Base-by-base conservation (phyloP, 257 asterid species). In the Solanum chiquidenum region DNA sequence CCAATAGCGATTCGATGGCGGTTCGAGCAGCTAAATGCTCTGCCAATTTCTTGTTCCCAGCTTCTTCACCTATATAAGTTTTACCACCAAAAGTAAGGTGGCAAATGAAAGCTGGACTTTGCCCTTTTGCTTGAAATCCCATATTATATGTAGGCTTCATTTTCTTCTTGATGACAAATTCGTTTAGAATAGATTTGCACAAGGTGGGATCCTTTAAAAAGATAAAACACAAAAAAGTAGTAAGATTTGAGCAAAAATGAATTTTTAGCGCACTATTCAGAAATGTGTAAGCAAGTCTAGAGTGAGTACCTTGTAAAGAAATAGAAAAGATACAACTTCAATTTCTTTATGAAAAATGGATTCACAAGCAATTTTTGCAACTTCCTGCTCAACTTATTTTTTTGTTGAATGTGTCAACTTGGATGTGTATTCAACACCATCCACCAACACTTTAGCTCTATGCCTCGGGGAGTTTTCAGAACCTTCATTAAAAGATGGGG, bases 121-220 rank as follows among this genome's bases (percentile, higher is more conserved):
- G 18, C 37, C 71, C 82, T 40, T 55, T 77, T 52, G 66, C 58
- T 27, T n/a, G 23, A 9, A 66, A 33, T 20, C 88, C 87, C 20
- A 46, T 46, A 14, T 46, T 44, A 71, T 89, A 91, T 64, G 38
- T 84, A 3, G 92, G 91, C 68, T 60, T 83, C 46, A 89, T 27
- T 75, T 87, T 90, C 82, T 69, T 62, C 89, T 80, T 91, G 38
- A 73, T 79, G 44, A 91, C 90, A 73, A 86, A 91, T 66, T 91
- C 91, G 27, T 91, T 64, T 44, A 91, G 64, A 40, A 91, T 88
- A 14, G 90, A 88, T 72, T 91, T 88, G 76, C 90, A 89, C 35
- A 74, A 74, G 8, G 44, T 83, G 0, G 87, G 92, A 7, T 89
- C 85, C 90, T 91, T 87, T 12, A 68, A 83, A 60, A 14, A 49